These are phyloP conservation scores for Rhodotorula sp. DNA, from an alignment of 1,284 basidiomycete genomes.

Conservation along the genomic window DNA sequence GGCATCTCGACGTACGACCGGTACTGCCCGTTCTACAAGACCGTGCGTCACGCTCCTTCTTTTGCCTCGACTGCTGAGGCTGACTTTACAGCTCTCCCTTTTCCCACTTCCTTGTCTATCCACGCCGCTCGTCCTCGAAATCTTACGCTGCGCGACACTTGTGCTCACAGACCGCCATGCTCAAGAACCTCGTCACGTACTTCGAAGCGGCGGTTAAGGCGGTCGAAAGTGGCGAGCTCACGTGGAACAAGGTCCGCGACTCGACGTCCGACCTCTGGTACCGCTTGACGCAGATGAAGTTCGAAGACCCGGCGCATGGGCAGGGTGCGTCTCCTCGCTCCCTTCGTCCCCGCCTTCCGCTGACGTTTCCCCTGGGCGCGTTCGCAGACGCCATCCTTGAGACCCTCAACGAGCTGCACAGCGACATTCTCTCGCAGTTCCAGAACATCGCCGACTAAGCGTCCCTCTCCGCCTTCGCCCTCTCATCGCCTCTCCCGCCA, in stretches of 20 bases:
- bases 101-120: not conserved
- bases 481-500: not conserved
- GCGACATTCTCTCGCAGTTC: slow-evolving; percentile 50
- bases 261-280: slow-evolving; percentile 84
- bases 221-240: slow-evolving; percentile 76
- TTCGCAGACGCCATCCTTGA: slow-evolving; percentile 27
- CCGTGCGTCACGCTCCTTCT: slow-evolving; percentile 12
- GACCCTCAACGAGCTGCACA: slow-evolving; percentile 70
- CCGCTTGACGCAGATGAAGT: slow-evolving; percentile 57
- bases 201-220: slow-evolving; percentile 84
- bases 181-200: slow-evolving; percentile 94
- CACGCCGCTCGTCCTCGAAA: not conserved
- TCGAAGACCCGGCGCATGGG: slow-evolving; percentile 35
- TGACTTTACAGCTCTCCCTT: not conserved
- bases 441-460: slow-evolving; percentile 26
- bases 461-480: too few relatives aligned
- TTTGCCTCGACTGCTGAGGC: not conserved
- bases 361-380: not conserved
- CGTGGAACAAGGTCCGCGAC: slow-evolving; percentile 92
- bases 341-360: too few relatives aligned
- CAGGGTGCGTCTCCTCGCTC: not conserved
- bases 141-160: not conserved
- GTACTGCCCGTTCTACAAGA: slow-evolving; percentile 98
- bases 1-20: slow-evolving; percentile 98
- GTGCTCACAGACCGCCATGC: slow-evolving; percentile 73